Base-by-base conservation (phyloP, 2,329 filamentous ascomycete species). In the Neonectria magnoliae region DNA sequence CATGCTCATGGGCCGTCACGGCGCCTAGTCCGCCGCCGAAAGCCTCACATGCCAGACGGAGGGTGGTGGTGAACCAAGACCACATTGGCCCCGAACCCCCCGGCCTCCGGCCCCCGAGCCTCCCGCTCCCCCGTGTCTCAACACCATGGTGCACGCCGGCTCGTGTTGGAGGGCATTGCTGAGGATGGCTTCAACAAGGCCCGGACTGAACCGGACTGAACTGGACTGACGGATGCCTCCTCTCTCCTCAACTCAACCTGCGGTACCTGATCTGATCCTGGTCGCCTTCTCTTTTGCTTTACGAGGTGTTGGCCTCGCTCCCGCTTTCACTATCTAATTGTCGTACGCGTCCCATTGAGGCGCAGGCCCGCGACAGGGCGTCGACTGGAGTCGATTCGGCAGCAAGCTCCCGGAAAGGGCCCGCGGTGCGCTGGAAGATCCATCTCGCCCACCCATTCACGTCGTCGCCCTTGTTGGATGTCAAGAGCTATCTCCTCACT, bases 331-430 rank as follows among this genome's bases (percentile, higher is more conserved):
- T 52, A 27, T 59, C 55, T 55, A 59, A 63, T 62, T 20, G 65
- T 63, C 44, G 48, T 67, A 67, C 62, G 65, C 53, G 67, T 62
- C 61, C 65, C 25, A 36, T 44, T 36, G 67, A 67, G 67, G 67
- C 67, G 61, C 65, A 67, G 65, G 47, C 51, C 50, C 36, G 33
- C 47, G 36, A 27, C 55, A 62, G 48, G 60, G 47, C 50, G 60
- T 41, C 41, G 25, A 58, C 45, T 59, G 47, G 16, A 50, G 47
- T 22, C 16, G 18, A 31, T 18, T 55, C 56, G 56, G 56, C 44
- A 53, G 61, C 56, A 59, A 45, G 44, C 56, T 56, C 38, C 42
- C 56, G 51, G 57, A 20, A 52, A 27, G 56, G 52, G 51, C 56
- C 61, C 52, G 55, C 48, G 60, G 38, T 54, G 16, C 41, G 42